These are phyloP conservation scores for Cubamyces lactineus DNA, from an alignment of 768 basidiomycete species.

Conservation along the genomic window DNA sequence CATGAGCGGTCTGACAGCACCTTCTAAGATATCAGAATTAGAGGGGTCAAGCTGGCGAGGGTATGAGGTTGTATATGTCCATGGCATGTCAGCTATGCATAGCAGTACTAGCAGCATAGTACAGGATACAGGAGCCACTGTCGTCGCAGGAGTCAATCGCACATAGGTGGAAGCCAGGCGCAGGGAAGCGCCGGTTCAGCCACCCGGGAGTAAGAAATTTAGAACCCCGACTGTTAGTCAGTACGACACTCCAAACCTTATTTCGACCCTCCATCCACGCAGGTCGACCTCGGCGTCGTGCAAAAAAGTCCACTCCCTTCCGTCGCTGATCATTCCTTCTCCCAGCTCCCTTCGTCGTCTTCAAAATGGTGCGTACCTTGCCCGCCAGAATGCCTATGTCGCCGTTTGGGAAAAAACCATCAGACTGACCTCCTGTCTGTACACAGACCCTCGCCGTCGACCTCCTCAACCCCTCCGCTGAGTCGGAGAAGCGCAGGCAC, in stretches of 20 bases:
- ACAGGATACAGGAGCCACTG: neutral
- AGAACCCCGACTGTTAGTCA: constrained; percentile 23
- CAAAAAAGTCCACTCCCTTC: constrained; percentile 28
- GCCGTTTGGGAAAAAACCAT: neutral
- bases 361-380: constrained; percentile 33
- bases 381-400: neutral
- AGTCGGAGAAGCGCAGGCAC: constrained; percentile 87
- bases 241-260: constrained; percentile 25
- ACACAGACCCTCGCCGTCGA: constrained; percentile 92
- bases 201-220: constrained; percentile 21
- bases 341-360: constrained; percentile 13
- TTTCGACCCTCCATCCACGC: constrained; percentile 28
- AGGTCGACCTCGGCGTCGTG: constrained; percentile 30
- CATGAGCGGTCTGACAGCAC: no score
- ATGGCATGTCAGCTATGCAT: no score
- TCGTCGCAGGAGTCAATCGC: neutral
- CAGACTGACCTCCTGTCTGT: neutral
- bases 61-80: no score
- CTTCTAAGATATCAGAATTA: no score
- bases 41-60: no score
- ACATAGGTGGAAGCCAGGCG: neutral
- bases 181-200: constrained; percentile 20
- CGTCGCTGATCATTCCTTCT: constrained; percentile 24
- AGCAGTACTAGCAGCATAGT: no score
- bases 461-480: constrained; percentile 93